A percentile compares a stretch with the other conserved stretches of the same genome.
Conservation (phyloP, 331 rosid genomes). For the Ulmus americana region DNA sequence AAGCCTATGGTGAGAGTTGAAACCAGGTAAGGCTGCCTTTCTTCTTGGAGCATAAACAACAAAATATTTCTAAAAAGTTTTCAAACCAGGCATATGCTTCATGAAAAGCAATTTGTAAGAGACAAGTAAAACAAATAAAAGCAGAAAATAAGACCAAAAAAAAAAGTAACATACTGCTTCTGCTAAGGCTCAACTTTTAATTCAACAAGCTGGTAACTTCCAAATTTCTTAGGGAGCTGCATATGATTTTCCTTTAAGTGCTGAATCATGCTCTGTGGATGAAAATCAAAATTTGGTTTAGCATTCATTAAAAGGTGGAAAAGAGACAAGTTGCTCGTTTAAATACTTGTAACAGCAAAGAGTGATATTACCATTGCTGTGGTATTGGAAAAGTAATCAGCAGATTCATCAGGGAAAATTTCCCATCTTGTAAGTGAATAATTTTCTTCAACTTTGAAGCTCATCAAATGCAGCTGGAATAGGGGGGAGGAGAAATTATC, state of each 20-base stretch:
- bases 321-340: background rate
- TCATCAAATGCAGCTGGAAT: constrained; percentile 36
- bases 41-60: too few relatives aligned
- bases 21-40: too few relatives aligned
- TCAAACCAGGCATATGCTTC: background rate
- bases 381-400: constrained; percentile 26
- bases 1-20: too few relatives aligned
- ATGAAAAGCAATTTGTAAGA: background rate
- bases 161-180: constrained; percentile 25
- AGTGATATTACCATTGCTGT: constrained; percentile 33
- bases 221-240: constrained; percentile 47
- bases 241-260: constrained; percentile 33
- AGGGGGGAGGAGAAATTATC: background rate
- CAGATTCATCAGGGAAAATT: constrained; percentile 32
- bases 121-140: background rate
- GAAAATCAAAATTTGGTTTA: background rate
- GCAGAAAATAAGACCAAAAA: background rate
- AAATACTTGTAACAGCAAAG: background rate
- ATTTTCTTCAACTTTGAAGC: constrained; percentile 28
- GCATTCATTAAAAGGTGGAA: background rate
- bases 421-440: constrained; percentile 29
- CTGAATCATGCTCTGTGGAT: constrained; percentile 30
- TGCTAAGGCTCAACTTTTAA: constrained; percentile 30
- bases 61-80: background rate
- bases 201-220: constrained; percentile 39